Evolutionary conservation across 2,329 filamentous ascomycete genomes (phyloP), one percentile per base, ranked within the genome.

Genomic region (Periconia sp.): DNA sequence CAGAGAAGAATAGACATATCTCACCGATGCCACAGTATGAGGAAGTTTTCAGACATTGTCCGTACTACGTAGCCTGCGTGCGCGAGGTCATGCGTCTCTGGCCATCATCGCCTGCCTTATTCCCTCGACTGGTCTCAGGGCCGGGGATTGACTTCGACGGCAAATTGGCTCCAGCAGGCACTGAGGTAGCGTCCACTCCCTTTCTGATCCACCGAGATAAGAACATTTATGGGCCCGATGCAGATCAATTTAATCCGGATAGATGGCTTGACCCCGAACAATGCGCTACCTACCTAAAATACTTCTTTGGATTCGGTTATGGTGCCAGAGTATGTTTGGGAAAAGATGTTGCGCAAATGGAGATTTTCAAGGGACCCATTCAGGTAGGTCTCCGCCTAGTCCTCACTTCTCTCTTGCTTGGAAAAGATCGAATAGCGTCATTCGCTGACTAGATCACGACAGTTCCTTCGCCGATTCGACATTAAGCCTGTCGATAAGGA

Each of bases 311-410:
- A 0, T 81, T 80, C 43, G 78, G 78, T 0, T 78, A 78, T 59
- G 79, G 78, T 0, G 56, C 74, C 0, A 62, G 75, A 9, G 65
- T 73, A 10, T 80, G 77, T 42, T 52, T 80, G 30, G 78, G 78
- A 0, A 73, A 70, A 44, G 71, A 78, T 30, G 76, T 81, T 44
- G 78, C 77, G 1, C 69, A 75, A 54, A 78, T 80, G 75, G 78
- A 81, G 62, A 52, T 80, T 37, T 78, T 71, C 57, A 80, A 81
- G 65, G 50, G 39, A 4, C 12, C 23, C 23, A 25, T 25, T n/a
- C n/a, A n/a, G n/a, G n/a, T n/a, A n/a, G n/a, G n/a, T n/a, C n/a
- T n/a, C n/a, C n/a, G n/a, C n/a, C n/a, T n/a, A n/a, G n/a, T n/a
- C n/a, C n/a, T n/a, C n/a, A n/a, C n/a, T n/a, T n/a, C n/a, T n/a